Base-by-base conservation (phyloP, 1,284 basidiomycete genomes). In the Ustilago nuda region DNA sequence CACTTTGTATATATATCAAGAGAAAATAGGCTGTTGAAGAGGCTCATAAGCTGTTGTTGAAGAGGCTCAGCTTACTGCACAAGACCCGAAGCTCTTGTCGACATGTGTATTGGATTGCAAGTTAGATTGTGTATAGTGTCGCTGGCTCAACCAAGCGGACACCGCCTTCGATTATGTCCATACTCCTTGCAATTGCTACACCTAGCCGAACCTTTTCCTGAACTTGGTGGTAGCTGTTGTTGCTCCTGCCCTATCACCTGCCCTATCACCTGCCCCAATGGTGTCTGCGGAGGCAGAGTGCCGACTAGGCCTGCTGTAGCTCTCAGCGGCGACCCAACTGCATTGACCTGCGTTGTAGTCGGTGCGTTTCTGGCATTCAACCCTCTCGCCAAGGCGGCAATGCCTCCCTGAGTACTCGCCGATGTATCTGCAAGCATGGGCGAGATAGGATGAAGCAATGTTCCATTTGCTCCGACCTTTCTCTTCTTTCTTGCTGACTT, bases 171-270 rank as follows among this genome's bases (percentile, higher is more conserved):
- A 52, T 76, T 76, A 43, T 76, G 74, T 1, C 74, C 74, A 27
- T 72, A 72, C 57, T 72, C 70, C 12, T 76, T 76, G 23, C 74
- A 76, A 50, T 76, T 76, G 52, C 74, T 76, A 48, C 74, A 76
- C 23, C 66, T 37, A 15, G 74, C 69, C 35, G 61, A 66, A 4
- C 74, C 74, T 37, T 72, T 77, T 7, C 71, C 66, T 9, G 66
- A 73, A 45, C 62, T 77, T 7, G 63, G 71, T 4, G 63, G 69
- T 9, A 19, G 43, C 48, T 50, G 48, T 50, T 50, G 27, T 41
- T 45, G 54, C 35, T 12, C n/a, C 46, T 50, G 43, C 53, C 23
- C 59, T 15, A 33, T 23, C 35, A 48, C n/a, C 46, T 50, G 43
- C 53, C 23, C 59, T 15, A 33, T 23, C 35, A 48, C 19, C 41